These are phyloP conservation scores for Stenogyne calaminthoides DNA, from an alignment of 305 asterid species.

Conservation along the genomic window DNA sequence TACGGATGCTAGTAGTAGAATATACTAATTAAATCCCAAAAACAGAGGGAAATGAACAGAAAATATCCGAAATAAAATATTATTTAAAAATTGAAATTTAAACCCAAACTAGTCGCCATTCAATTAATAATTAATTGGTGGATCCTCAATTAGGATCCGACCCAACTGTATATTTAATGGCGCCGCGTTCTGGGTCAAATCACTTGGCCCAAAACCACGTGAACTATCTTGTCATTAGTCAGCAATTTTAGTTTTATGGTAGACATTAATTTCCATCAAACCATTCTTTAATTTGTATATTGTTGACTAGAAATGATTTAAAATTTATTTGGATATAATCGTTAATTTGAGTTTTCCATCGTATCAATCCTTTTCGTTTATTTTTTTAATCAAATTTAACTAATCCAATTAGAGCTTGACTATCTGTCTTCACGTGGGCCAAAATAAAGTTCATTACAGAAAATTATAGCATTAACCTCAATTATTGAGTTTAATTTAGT, in stretches of 20 bases:
- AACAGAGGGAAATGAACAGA: no score
- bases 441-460: neutral
- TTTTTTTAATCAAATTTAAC: neutral
- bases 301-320: constrained; percentile 5
- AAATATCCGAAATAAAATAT: neutral
- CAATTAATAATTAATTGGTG: neutral
- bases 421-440: constrained; percentile 21
- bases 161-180: constrained; percentile 8
- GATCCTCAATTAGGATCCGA: neutral
- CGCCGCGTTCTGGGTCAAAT: constrained; percentile 21
- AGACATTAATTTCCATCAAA: neutral
- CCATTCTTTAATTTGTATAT: neutral
- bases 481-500: neutral
- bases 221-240: constrained; percentile 17
- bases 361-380: constrained; percentile 11
- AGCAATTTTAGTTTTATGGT: neutral
- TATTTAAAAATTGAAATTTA: neutral
- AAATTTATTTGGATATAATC: neutral
- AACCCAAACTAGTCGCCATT: neutral
- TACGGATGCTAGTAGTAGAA: neutral
- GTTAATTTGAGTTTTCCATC: neutral
- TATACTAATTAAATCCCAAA: neutral
- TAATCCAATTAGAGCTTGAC: neutral
- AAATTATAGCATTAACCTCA: constrained; percentile 20
- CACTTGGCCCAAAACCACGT: constrained; percentile 38